Evolutionary conservation across 1,284 basidiomycete species (phyloP).

Genomic region (Takashimella tepidaria): DNA sequence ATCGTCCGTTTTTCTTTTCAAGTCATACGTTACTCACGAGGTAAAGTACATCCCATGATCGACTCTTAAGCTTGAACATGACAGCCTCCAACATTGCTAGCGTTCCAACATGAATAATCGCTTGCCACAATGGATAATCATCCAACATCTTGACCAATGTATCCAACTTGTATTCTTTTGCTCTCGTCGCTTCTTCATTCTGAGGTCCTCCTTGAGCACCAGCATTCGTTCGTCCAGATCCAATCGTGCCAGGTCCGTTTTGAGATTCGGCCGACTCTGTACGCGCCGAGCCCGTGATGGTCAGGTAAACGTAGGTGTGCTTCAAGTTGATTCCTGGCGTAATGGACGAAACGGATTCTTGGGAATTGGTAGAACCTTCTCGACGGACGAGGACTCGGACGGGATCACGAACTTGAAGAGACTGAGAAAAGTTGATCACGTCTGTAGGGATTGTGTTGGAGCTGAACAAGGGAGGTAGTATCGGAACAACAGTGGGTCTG

Average conservation of each 20-base stretch:
- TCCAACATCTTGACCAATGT: slow-evolving; percentile 89
- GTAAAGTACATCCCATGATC: slow-evolving; percentile 77
- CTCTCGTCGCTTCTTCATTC: slow-evolving; percentile 73
- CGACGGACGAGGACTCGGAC: slow-evolving; percentile 91
- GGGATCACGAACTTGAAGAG: slow-evolving; percentile 74
- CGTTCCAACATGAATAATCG: slow-evolving; percentile 84
- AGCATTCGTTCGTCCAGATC: slow-evolving; percentile 60
- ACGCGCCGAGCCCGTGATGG: slow-evolving; percentile 75
- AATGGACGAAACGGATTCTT: slow-evolving; percentile 46
- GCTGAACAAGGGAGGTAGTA: too few species aligned
- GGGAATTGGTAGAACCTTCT: slow-evolving; percentile 64
- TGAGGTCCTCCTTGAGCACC: slow-evolving; percentile 56
- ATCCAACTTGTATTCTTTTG: slow-evolving; percentile 95
- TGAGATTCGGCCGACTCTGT: slow-evolving; percentile 57
- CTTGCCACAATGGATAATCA: slow-evolving; percentile 64
- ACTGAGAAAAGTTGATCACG: slow-evolving; percentile 52
- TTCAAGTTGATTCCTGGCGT: slow-evolving; percentile 63
- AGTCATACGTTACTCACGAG: slow-evolving; percentile 56
- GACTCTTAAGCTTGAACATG: slow-evolving; percentile 78
- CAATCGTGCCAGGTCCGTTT: slow-evolving; percentile 77
- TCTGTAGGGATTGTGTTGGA: slow-evolving; percentile 57
- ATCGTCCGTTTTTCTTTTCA: not conserved
- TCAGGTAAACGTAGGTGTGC: slow-evolving; percentile 88
- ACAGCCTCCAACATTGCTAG: slow-evolving; percentile 78
- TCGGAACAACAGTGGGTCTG: not conserved